Conservation (phyloP, 495 filamentous ascomycete species). For the Glutinoglossum americanum region DNA sequence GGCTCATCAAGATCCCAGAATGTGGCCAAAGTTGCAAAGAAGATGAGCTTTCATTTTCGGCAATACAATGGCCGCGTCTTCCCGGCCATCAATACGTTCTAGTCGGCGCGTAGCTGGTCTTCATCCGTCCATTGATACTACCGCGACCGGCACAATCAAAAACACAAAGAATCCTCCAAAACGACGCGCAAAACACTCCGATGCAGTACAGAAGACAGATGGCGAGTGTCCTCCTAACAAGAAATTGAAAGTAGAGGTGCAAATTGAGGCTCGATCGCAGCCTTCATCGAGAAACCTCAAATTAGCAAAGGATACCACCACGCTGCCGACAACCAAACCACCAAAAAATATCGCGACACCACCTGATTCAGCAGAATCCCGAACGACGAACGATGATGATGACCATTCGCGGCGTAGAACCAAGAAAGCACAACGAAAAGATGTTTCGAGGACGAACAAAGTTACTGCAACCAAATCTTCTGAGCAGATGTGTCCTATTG, state of each 20-base stretch:
- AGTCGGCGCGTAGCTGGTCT: conserved; percentile 1
- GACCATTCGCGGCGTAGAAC: not conserved
- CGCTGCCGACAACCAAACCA: not conserved
- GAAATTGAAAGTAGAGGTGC: not conserved
- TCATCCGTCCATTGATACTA: not conserved
- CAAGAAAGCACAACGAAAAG: not conserved
- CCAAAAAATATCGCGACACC: not conserved
- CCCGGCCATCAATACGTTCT: conserved; percentile 1
- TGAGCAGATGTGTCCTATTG: conserved; percentile 6
- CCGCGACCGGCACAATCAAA: conserved; percentile 1
- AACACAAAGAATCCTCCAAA: not conserved
- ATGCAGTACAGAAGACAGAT: not conserved
- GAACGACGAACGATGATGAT: not conserved
- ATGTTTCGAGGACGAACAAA: not conserved
- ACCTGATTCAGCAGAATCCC: not conserved
- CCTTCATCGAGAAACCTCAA: not conserved
- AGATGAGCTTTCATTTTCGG: conserved; percentile 1
- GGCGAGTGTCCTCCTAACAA: not conserved
- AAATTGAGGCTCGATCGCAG: not conserved
- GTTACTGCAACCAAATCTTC: not conserved
- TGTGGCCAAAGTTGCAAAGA: not conserved
- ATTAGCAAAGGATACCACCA: not conserved
- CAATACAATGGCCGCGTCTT: conserved; percentile 4
- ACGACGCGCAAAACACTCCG: not conserved
- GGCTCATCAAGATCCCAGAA: not conserved